Conservation (phyloP, 805 yeast species). For the Myxozyma geophila region DNA sequence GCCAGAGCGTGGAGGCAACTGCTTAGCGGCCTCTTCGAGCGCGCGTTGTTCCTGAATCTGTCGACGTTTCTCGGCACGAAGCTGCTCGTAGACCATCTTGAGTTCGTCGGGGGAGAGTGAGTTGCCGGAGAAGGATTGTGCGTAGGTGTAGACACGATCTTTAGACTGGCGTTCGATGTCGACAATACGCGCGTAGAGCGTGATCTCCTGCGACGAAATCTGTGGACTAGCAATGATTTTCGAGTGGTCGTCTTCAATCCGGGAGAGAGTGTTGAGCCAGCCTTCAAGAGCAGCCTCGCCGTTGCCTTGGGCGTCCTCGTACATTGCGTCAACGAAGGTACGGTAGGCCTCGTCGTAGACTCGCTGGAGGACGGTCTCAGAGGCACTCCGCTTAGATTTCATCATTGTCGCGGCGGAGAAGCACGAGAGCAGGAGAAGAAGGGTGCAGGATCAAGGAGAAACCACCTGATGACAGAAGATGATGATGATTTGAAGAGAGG, state of each 20-base stretch:
- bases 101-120: slow-evolving; percentile 27
- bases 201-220: slow-evolving; percentile 44
- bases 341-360: slow-evolving; percentile 51
- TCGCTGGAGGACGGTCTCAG: slow-evolving; percentile 42
- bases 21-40: slow-evolving; percentile 15
- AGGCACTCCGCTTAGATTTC: slow-evolving; percentile 28
- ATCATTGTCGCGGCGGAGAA: slow-evolving; percentile 11
- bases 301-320: slow-evolving; percentile 47
- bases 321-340: slow-evolving; percentile 48
- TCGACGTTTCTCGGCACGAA: slow-evolving; percentile 26
- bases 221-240: slow-evolving; percentile 43
- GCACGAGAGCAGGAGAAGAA: neutral
- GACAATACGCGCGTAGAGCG: slow-evolving; percentile 45
- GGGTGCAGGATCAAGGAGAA: no score
- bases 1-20: slow-evolving; percentile 9
- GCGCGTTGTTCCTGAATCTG: slow-evolving; percentile 13
- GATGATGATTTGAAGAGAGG: neutral
- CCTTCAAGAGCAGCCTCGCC: slow-evolving; percentile 44
- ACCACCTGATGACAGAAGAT: neutral
- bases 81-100: slow-evolving; percentile 26
- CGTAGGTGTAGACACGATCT: slow-evolving; percentile 43
- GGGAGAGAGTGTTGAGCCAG: slow-evolving; percentile 47
- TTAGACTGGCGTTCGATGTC: slow-evolving; percentile 50
- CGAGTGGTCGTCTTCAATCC: slow-evolving; percentile 44
- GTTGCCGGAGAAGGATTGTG: slow-evolving; percentile 24